Conservation (phyloP, 352 stramenopile species). For the Halophytophthora polymorphica region DNA sequence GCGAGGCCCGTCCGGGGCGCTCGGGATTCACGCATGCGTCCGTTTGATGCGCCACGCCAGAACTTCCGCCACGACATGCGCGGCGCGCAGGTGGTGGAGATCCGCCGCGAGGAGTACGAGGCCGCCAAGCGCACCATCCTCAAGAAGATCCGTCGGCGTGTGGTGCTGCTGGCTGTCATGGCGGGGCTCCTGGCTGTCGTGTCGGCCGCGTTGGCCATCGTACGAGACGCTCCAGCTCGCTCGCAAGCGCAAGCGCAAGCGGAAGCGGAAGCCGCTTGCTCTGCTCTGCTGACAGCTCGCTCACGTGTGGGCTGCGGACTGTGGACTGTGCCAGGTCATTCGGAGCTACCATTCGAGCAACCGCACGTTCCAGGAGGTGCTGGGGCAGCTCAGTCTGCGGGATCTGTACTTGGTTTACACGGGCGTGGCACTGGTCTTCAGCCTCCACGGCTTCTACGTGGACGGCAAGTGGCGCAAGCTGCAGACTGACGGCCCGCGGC, state of each 20-base stretch:
- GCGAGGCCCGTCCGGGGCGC: too few species aligned
- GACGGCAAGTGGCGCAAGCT: conserved; percentile 55
- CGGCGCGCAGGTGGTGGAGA: conserved; percentile 60
- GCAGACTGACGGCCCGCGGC: conserved; percentile 53
- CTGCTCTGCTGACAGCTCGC: too few species aligned
- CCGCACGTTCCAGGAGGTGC: conserved; percentile 40
- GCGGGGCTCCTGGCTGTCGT: conserved; percentile 44
- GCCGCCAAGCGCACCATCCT: conserved; percentile 70
- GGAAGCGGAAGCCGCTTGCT: too few species aligned
- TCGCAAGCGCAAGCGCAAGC: too few species aligned
- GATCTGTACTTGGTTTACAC: conserved; percentile 76
- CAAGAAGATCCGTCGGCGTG: conserved; percentile 66
- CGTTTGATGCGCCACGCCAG: conserved; percentile 17
- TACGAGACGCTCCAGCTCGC: too few species aligned
- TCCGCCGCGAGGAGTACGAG: conserved; percentile 70
- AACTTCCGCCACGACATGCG: conserved; percentile 70
- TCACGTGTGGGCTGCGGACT: too few species aligned
- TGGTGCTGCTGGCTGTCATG: conserved; percentile 55
- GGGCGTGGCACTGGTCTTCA: conserved; percentile 38
- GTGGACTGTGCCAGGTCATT: conserved; percentile 35
- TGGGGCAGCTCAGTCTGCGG: conserved; percentile 29
- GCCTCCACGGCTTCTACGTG: conserved; percentile 69
- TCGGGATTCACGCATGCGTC: too few species aligned
- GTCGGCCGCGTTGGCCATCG: conserved; percentile 46
- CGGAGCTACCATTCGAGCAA: conserved; percentile 39